Conservation (phyloP, 352 stramenopile genomes). For the Phytophthora boehmeriae region DNA sequence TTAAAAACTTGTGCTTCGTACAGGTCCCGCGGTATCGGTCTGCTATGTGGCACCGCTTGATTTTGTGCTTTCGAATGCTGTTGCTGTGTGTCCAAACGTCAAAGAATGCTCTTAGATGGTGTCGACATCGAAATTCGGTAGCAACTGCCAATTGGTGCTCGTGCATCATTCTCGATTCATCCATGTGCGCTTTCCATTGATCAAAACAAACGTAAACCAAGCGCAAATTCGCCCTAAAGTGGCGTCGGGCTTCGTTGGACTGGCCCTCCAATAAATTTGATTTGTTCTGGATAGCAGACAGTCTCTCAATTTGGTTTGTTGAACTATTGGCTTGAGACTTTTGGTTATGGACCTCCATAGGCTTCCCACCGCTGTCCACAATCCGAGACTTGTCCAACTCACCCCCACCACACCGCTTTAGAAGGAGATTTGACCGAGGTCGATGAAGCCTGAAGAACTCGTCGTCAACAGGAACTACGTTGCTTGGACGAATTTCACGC, state of each 20-base stretch:
- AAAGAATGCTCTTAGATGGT: slow-evolving; percentile 8
- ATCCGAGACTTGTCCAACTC: slow-evolving; percentile 9
- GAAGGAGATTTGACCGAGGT: slow-evolving; percentile 24
- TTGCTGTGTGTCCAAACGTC: slow-evolving; percentile 6
- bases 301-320: neutral
- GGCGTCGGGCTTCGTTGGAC: slow-evolving; percentile 21
- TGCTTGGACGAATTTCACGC: neutral
- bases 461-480: neutral
- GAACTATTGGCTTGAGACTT: neutral
- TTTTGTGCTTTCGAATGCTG: slow-evolving; percentile 8
- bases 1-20: slow-evolving; percentile 8
- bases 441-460: neutral
- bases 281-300: neutral
- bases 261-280: neutral
- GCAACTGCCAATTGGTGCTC: slow-evolving; percentile 16
- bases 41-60: slow-evolving; percentile 5
- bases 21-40: slow-evolving; percentile 12
- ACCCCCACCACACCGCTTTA: slow-evolving; percentile 22
- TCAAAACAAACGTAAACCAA: slow-evolving; percentile 31
- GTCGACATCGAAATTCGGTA: slow-evolving; percentile 5
- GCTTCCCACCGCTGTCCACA: neutral
- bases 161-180: neutral
- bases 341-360: neutral
- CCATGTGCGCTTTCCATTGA: slow-evolving; percentile 23
- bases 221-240: slow-evolving; percentile 25